phyloP scores from a whole-genome alignment of 345 rosid genomes.

The Eucalyptus pauciflora region DNA sequence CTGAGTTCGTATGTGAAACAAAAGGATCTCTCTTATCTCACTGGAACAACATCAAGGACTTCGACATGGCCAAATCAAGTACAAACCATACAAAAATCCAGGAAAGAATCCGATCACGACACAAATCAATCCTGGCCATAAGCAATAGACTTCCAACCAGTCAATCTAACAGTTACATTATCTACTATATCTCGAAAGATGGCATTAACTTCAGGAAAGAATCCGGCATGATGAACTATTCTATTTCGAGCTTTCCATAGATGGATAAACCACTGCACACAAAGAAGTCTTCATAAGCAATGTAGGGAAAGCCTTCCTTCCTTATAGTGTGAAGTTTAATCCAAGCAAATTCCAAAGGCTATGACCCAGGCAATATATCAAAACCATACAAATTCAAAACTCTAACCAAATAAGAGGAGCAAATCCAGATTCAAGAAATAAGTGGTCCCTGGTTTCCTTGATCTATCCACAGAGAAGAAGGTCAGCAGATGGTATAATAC shows the following conservation, averaged over 20 bases:
- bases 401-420: background rate
- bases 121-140: background rate
- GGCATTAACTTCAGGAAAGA: background rate
- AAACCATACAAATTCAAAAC: background rate
- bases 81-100: background rate
- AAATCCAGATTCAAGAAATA: background rate
- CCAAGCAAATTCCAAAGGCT: background rate
- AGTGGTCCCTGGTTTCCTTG: background rate
- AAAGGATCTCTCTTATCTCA: background rate
- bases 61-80: background rate
- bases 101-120: background rate
- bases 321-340: background rate
- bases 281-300: background rate
- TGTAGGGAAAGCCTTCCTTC: background rate
- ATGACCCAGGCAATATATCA: background rate
- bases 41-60: background rate
- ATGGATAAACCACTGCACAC: background rate
- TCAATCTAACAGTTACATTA: background rate
- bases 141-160: background rate
- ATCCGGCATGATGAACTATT: background rate
- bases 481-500: background rate
- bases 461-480: background rate
- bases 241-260: background rate
- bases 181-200: background rate
- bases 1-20: background rate